Evolutionary conservation across 768 basidiomycete genomes (phyloP).

Genomic region (Trametes meyenii): DNA sequence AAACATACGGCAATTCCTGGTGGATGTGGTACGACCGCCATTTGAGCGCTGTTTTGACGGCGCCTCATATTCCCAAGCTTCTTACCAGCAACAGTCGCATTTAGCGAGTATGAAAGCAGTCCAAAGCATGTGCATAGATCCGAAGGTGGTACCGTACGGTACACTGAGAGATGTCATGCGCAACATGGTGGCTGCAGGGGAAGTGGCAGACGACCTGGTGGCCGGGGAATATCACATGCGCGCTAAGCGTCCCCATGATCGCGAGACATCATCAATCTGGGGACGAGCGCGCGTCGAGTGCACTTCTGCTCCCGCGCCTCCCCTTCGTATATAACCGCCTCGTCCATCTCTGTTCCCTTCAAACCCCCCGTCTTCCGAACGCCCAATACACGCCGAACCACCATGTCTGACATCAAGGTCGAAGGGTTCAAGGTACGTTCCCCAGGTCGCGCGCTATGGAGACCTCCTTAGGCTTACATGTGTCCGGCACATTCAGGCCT

Average conservation of each 20-base stretch:
- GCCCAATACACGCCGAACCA: background rate
- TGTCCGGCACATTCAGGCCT: conserved; percentile 49
- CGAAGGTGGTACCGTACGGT: background rate
- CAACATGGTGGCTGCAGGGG: background rate
- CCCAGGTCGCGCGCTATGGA: background rate
- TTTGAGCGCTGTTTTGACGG: too few species aligned
- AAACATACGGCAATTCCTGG: too few species aligned
- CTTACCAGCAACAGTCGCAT: too few species aligned
- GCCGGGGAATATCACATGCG: conserved; percentile 17
- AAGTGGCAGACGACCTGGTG: background rate
- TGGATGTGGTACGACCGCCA: too few species aligned
- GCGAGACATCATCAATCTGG: conserved; percentile 18
- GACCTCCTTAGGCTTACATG: background rate
- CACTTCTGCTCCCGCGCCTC: conserved; percentile 15
- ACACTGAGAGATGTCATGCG: background rate
- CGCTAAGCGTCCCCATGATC: conserved; percentile 21
- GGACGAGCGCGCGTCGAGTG: conserved; percentile 1
- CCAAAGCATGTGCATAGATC: too few species aligned
- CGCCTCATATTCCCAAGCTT: too few species aligned
- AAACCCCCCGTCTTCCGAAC: conserved; percentile 3
- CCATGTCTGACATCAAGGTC: conserved; percentile 73
- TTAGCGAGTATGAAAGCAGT: too few species aligned
- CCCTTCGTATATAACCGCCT: conserved; percentile 13
- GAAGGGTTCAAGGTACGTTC: conserved; percentile 68
- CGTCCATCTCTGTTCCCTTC: background rate